Evolutionary conservation across 2,329 filamentous ascomycete species (phyloP), one percentile per base, ranked within the genome.

Genomic region (Trichoderma oligosporum): DNA sequence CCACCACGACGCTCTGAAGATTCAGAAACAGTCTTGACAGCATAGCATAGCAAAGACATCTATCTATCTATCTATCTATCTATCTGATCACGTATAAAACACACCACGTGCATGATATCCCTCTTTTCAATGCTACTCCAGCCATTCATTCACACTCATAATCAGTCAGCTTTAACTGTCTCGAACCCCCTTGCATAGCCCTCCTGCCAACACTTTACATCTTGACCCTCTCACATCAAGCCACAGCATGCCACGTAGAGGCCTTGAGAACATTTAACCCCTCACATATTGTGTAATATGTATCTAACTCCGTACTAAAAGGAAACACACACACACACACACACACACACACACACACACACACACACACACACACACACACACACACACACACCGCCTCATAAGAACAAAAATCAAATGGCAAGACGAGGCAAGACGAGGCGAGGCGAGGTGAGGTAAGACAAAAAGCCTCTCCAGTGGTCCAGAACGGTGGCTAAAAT

Each of bases 121-220:
- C 38, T 16, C 16, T 46, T 16, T 46, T 25, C 24, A 29, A 46
- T 38, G 22, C 22, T 25, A n/a, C 14, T 7, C 8, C 6, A 29
- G 31, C 51, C 51, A 54, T 44, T 45, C 39, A 45, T 38, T n/a
- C n/a, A n/a, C 22, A 45, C 24, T 20, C 31, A 7, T 8, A 14
- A 25, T 33, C 18, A 14, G 8, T 7, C 20, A 29, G 36, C 38
- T 11, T n/a, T 41, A 38, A 16, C 22, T 14, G 20, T 8, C n/a
- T 22, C 38, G 5, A 14, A 7, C 12, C 31, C 52, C 51, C 52
- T 55, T 55, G 41, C 52, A 55, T 55, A 16, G 24, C 42, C 52
- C 41, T 38, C 16, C 22, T 55, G 52, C 41, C 31, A 38, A 55
- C 52, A 46, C 41, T 55, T 55, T 46, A 55, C 52, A 16, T 12